Conservation (phyloP, 2,329 filamentous ascomycete genomes). For the Beauveria asiatica region DNA sequence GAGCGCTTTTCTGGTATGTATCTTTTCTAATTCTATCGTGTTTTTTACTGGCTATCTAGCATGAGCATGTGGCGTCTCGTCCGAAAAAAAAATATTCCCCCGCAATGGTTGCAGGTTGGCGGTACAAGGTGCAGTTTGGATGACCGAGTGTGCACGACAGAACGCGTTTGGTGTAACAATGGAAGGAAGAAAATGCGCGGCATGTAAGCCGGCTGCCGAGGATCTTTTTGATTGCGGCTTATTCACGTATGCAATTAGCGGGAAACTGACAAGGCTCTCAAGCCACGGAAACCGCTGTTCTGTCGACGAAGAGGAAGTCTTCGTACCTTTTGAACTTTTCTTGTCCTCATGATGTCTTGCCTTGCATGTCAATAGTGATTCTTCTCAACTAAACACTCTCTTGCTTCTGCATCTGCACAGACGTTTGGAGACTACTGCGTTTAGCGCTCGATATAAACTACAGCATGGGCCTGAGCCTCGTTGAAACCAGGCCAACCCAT, state of each 20-base stretch:
- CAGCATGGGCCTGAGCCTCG: too few species aligned
- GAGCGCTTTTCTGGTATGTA: neutral
- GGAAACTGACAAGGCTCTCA: neutral
- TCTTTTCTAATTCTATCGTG: neutral
- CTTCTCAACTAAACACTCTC: too few species aligned
- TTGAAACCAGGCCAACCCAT: too few species aligned
- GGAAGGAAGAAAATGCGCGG: neutral
- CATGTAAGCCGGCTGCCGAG: neutral
- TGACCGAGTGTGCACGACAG: neutral
- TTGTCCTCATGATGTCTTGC: neutral
- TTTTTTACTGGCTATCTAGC: neutral
- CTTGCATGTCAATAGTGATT: too few species aligned
- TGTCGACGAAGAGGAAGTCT: neutral
- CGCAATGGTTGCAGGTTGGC: neutral
- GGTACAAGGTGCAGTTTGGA: neutral
- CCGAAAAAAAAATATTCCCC: neutral
- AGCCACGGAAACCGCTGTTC: neutral
- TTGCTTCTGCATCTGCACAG: too few species aligned
- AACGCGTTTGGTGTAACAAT: neutral
- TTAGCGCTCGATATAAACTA: too few species aligned
- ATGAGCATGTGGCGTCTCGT: neutral
- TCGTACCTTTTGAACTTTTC: neutral
- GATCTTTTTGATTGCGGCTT: neutral
- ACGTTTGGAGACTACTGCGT: too few species aligned
- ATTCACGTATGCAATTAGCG: constrained; percentile 6